These are phyloP conservation scores for Wickerhamomyces queroliae DNA, from an alignment of 805 yeast genomes.

Conservation along the genomic window DNA sequence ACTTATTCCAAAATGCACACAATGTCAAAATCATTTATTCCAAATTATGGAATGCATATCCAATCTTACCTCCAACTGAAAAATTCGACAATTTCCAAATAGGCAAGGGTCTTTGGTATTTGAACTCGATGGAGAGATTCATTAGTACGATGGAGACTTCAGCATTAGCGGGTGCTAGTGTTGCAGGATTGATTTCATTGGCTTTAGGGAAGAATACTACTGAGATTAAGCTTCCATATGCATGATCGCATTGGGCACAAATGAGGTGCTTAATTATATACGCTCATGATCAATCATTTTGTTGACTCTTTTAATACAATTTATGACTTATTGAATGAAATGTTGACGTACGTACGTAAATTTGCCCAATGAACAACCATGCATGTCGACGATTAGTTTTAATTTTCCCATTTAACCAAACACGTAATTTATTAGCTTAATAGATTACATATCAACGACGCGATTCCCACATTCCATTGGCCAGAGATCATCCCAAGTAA, in stretches of 20 bases:
- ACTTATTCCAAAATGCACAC: constrained; percentile 16
- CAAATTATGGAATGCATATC: constrained; percentile 41
- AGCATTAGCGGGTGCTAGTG: constrained; percentile 42
- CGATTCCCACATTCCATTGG: no score
- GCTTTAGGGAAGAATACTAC: constrained; percentile 21
- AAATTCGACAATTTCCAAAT: constrained; percentile 25
- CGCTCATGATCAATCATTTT: no score
- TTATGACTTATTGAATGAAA: no score
- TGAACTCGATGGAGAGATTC: constrained; percentile 40
- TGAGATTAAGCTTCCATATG: constrained; percentile 14
- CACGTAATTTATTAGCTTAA: no score
- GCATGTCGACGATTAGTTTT: no score
- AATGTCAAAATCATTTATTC: constrained; percentile 22
- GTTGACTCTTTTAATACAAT: no score
- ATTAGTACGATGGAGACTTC: constrained; percentile 49
- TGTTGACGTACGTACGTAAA: no score
- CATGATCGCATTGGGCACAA: background rate
- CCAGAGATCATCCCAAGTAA: no score
- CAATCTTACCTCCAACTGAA: constrained; percentile 27
- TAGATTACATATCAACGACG: no score
- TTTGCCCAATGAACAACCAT: no score
- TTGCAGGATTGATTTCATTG: constrained; percentile 35
- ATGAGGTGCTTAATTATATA: no score
- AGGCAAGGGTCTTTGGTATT: constrained; percentile 32
- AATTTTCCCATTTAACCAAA: no score